Evolutionary conservation across 1,139 yeast genomes (phyloP).

Genomic region (Scheffersomyces quercinus): DNA sequence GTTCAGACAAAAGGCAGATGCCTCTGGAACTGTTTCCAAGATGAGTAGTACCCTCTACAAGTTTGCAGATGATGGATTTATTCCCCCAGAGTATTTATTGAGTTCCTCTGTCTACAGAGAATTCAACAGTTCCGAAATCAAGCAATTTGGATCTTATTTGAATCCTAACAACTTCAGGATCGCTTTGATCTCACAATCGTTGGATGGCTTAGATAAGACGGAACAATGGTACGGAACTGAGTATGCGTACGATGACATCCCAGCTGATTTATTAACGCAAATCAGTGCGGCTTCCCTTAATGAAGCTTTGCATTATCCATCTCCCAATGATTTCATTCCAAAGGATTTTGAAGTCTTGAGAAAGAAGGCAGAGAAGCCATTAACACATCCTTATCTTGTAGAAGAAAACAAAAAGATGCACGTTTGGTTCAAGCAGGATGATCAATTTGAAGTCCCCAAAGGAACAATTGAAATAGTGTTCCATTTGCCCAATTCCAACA

Average conservation of each 20-base stretch:
- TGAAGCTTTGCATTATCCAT: slow-evolving; percentile 59
- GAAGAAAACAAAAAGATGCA: slow-evolving; percentile 34
- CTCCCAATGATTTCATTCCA: slow-evolving; percentile 76
- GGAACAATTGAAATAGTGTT: slow-evolving; percentile 67
- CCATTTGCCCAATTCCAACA: slow-evolving; percentile 63
- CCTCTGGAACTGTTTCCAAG: slow-evolving; percentile 60
- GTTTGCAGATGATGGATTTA: slow-evolving; percentile 33
- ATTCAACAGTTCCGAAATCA: slow-evolving; percentile 57
- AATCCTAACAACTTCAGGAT: slow-evolving; percentile 62
- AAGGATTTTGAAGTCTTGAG: slow-evolving; percentile 64
- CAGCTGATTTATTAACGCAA: slow-evolving; percentile 33
- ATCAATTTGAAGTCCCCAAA: slow-evolving; percentile 85
- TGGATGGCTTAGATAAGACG: slow-evolving; percentile 35
- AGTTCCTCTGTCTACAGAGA: slow-evolving; percentile 58
- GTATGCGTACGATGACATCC: slow-evolving; percentile 53
- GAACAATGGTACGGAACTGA: slow-evolving; percentile 95
- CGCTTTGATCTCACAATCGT: slow-evolving; percentile 53
- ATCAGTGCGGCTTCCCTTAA: slow-evolving; percentile 36
- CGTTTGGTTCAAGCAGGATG: slow-evolving; percentile 91
- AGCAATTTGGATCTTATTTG: slow-evolving; percentile 51
- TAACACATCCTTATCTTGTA: slow-evolving; percentile 39
- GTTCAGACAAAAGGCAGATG: slow-evolving; percentile 65
- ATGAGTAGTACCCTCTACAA: slow-evolving; percentile 47
- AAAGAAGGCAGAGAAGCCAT: slow-evolving; percentile 33
- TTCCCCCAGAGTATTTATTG: slow-evolving; percentile 67